Evolutionary conservation across 2,329 filamentous ascomycete genomes (phyloP).

Genomic region (Sporothrix luriei): DNA sequence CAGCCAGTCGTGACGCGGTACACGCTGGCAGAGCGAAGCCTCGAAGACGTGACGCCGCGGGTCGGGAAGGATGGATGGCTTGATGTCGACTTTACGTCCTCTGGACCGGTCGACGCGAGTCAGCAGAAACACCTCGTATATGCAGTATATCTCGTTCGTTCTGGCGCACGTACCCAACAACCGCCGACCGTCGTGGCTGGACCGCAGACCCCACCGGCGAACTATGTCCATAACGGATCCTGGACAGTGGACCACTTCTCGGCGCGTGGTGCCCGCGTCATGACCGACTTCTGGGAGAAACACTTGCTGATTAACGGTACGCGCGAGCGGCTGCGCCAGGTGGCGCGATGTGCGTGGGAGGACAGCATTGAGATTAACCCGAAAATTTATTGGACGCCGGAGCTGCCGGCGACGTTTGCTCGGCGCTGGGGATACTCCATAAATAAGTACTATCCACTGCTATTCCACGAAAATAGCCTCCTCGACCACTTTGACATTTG

Average conservation of each 20-base stretch:
- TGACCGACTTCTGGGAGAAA: conserved; percentile 16
- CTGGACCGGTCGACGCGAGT: background rate
- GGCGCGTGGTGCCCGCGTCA: conserved; percentile 1
- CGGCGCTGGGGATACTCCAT: background rate
- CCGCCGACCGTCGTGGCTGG: background rate
- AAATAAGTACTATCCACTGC: background rate
- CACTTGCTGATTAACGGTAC: conserved; percentile 18
- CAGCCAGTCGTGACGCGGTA: background rate
- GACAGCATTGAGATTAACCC: conserved; percentile 24
- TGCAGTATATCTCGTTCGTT: conserved; percentile 11
- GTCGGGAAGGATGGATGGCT: conserved; percentile 1
- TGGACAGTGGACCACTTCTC: conserved; percentile 26
- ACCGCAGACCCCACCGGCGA: background rate
- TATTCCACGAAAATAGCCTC: conserved; percentile 14
- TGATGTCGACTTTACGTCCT: background rate
- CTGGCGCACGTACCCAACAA: conserved; percentile 8
- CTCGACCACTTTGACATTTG: background rate
- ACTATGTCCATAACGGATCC: conserved; percentile 18
- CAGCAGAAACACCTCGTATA: background rate
- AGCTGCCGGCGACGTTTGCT: background rate
- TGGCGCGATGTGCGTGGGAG: conserved; percentile 12
- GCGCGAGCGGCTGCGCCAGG: background rate
- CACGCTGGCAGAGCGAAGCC: conserved; percentile 14
- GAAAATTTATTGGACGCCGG: conserved; percentile 12
- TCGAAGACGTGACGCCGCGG: background rate